phyloP scores from a whole-genome alignment of 345 rosid genomes.

The Gossypium bickii region DNA sequence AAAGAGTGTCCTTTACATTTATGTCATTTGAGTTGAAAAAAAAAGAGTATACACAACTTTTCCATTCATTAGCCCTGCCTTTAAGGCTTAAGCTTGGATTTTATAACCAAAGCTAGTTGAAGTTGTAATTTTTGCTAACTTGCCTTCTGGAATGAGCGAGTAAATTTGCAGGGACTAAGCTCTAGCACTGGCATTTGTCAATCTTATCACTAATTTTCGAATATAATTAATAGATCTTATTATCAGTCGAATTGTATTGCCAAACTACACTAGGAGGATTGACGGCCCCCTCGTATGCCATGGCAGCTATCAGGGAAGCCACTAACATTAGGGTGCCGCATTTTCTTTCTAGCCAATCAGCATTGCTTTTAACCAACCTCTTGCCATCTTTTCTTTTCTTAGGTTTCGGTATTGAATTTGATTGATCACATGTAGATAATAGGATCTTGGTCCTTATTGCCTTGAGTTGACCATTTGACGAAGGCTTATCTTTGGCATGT shows the following conservation, averaged over 20 bases:
- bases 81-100: not conserved
- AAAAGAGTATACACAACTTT: not conserved
- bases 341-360: conserved; percentile 12
- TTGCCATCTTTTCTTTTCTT: not conserved
- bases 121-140: too few relatives aligned
- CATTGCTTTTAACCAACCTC: not conserved
- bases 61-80: not conserved
- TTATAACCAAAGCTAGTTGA: not conserved
- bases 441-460: not conserved
- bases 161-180: too few relatives aligned
- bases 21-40: too few relatives aligned
- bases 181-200: too few relatives aligned
- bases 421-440: not conserved
- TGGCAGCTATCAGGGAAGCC: conserved; percentile 32
- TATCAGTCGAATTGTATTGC: conserved; percentile 15
- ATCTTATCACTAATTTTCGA: too few relatives aligned
- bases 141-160: too few relatives aligned
- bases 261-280: conserved; percentile 32
- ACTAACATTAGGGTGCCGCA: conserved; percentile 29
- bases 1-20: too few relatives aligned
- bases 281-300: conserved; percentile 28
- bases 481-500: not conserved
- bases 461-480: conserved; percentile 3
- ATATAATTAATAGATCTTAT: too few relatives aligned
- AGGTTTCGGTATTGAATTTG: not conserved